These are phyloP conservation scores for Cnidoscolus chayamansa DNA, from an alignment of 441 rosid species.

Conservation along the genomic window DNA sequence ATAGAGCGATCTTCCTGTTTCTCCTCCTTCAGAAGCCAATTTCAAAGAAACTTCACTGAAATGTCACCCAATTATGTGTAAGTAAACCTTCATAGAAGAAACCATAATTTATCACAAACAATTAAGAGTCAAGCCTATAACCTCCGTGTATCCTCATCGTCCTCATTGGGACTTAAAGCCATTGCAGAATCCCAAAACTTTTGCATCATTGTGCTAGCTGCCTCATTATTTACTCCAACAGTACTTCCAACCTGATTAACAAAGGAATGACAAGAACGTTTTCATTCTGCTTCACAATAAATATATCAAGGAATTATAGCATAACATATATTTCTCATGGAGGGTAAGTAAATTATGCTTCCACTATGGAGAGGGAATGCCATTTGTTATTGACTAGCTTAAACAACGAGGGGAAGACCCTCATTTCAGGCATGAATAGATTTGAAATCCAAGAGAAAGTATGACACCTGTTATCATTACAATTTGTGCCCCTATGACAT, in stretches of 20 bases:
- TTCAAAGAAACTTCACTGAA: conserved; percentile 82
- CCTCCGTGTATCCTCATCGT: conserved; percentile 87
- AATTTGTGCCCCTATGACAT: not conserved
- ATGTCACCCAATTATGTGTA: conserved; percentile 20
- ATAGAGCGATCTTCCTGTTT: conserved; percentile 56
- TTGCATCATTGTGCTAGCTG: conserved; percentile 83
- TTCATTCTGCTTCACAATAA: conserved; percentile 8
- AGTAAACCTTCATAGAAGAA: conserved; percentile 18
- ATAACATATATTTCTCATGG: conserved; percentile 6
- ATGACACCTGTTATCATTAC: not conserved
- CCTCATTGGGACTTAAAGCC: conserved; percentile 68
- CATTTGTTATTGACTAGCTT: not conserved
- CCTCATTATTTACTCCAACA: conserved; percentile 65
- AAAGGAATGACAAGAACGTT: conserved; percentile 14
- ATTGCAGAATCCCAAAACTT: conserved; percentile 99
- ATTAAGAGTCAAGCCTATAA: conserved; percentile 23
- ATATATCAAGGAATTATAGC: not conserved
- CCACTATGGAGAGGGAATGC: not conserved
- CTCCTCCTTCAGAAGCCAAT: conserved; percentile 71
- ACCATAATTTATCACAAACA: conserved; percentile 13
- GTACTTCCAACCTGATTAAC: conserved; percentile 69
- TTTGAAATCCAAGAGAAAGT: not conserved
- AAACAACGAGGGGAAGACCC: not conserved
- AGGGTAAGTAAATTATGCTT: not conserved
- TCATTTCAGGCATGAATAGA: not conserved